Base-by-base conservation (phyloP, 148 eudicot genomes). In the Rheum nobile region DNA sequence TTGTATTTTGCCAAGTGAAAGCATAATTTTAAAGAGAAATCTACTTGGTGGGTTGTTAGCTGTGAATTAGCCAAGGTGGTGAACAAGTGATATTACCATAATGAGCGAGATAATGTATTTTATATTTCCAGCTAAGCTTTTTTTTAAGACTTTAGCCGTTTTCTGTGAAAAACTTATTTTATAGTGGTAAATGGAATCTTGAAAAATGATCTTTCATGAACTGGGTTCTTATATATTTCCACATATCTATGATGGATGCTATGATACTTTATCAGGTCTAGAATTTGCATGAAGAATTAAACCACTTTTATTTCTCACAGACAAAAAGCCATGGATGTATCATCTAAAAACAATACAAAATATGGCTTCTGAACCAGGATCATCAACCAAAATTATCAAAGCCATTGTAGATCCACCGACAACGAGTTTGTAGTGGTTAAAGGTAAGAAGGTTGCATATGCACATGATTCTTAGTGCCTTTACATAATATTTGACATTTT, bases 331-430 rank as follows among this genome's bases (percentile, higher is more conserved):
- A 73, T 95, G 98, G 98, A 95, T 95, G 98, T 97, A 91, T 79
- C 91, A 84, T 79, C 79, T 95, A 52, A 85, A 79, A 65, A 85
- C 87, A 76, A 72, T 95, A 57, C 98, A 95, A 39, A 88, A 88
- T 73, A 39, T 88, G 75, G 97, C 90, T 70, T 79, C 88, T 75
- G 86, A 77, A 77, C 77, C 71, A 57, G 90, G 88, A 61, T 83
- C 84, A 78, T 84, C 96, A 34, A 78, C 97, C 69, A 90, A 79
- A 75, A 87, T 95, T 77, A 91, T 95, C 77, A 95, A 95, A 87
- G 97, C 97, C 77, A 86, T 95, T 77, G 98, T 97, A 11, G 98
- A 95, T 80, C 98, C 98, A 42, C 98, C 98, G 32, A 95, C 98
- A 21, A 95, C 98, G 38, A 95, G 96, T 80, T 86, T 95, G 84